These are phyloP conservation scores for Eragrostis nindensis DNA, from an alignment of 176 grass and related monocot species.

Conservation along the genomic window DNA sequence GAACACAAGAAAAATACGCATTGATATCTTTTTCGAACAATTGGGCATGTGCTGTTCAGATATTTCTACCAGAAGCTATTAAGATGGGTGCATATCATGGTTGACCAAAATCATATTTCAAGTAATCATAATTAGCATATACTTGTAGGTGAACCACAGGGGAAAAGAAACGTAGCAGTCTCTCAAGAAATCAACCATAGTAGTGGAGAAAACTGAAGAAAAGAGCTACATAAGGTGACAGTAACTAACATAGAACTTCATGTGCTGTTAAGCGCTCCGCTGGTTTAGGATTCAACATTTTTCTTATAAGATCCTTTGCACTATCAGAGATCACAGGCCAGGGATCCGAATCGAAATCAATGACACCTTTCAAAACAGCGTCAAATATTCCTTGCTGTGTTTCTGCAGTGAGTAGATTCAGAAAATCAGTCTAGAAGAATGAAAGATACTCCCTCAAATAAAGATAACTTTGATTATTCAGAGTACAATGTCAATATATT, in stretches of 20 bases:
- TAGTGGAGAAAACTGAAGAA: conserved; percentile 5
- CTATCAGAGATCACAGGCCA: conserved; percentile 74
- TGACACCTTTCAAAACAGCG: conserved; percentile 65
- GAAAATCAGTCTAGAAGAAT: conserved; percentile 26
- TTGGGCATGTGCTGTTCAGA: background rate
- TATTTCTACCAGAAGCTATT: background rate
- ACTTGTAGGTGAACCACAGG: background rate
- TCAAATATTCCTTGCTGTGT: conserved; percentile 72
- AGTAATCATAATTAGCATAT: background rate
- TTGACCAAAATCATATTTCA: background rate
- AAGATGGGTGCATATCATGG: background rate
- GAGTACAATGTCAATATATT: background rate
- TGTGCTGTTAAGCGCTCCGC: conserved; percentile 57
- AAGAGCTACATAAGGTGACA: conserved; percentile 19
- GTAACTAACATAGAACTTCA: conserved; percentile 64
- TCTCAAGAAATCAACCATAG: conserved; percentile 9
- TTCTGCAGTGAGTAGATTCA: conserved; percentile 48
- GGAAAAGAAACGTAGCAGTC: background rate
- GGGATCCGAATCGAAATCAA: conserved; percentile 71
- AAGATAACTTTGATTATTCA: background rate
- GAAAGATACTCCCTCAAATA: background rate
- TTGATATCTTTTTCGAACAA: background rate
- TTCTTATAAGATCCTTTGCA: conserved; percentile 64
- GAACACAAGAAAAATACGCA: conserved; percentile 24
- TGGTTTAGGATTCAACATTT: conserved; percentile 62